phyloP scores from a whole-genome alignment of 148 eudicot genomes.

The Chenopodium album region DNA sequence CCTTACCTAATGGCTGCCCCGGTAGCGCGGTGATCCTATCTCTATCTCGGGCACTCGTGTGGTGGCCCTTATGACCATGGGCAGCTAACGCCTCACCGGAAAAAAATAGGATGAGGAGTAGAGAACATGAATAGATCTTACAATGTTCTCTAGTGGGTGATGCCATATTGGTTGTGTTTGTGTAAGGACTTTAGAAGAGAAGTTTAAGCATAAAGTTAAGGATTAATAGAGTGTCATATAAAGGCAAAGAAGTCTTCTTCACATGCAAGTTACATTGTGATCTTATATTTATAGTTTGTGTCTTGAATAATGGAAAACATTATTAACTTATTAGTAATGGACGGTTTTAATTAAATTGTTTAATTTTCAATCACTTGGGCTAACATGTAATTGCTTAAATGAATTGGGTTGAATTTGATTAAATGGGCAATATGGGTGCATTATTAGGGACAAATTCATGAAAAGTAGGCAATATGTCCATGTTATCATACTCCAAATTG shows the following conservation, averaged over 20 bases:
- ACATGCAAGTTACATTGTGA: constrained; percentile 24
- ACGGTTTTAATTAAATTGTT: constrained; percentile 15
- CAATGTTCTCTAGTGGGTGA: neutral
- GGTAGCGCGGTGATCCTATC: constrained; percentile 28
- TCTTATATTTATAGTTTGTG: constrained; percentile 25
- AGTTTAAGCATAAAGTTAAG: neutral
- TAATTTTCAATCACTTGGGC: constrained; percentile 2
- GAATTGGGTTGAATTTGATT: neutral
- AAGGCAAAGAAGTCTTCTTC: constrained; percentile 22
- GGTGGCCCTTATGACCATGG: too few relatives aligned
- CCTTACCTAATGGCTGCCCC: constrained; percentile 25
- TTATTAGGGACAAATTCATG: constrained; percentile 24
- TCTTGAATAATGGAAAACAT: constrained; percentile 1
- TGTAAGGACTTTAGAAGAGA: constrained; percentile 1
- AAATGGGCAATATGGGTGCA: neutral
- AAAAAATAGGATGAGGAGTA: constrained; percentile 2
- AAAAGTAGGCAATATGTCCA: constrained; percentile 20
- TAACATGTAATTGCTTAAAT: neutral
- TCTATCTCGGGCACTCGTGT: neutral
- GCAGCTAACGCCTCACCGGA: neutral
- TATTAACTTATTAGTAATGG: constrained; percentile 18
- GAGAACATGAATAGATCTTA: constrained; percentile 1
- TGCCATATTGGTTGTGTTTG: constrained; percentile 9
- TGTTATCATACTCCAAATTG: too few relatives aligned
- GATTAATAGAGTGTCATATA: constrained; percentile 9